phyloP scores from a whole-genome alignment of 331 rosid genomes.

The Pyracantha coccinea region DNA sequence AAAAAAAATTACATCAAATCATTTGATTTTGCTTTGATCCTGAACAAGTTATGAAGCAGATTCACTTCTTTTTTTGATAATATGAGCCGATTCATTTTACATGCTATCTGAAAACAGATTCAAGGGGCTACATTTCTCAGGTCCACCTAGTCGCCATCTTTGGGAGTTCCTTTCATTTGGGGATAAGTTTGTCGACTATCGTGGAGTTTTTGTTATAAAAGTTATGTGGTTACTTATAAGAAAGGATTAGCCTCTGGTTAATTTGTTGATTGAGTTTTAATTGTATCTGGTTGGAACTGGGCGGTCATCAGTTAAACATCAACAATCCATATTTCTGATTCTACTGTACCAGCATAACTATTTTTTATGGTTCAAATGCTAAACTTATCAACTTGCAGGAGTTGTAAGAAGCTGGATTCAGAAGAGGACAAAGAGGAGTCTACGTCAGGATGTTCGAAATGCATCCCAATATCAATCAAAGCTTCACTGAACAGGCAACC shows the following conservation, averaged over 20 bases:
- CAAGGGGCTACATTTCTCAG: not conserved
- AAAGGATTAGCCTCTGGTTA: not conserved
- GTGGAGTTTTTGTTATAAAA: not conserved
- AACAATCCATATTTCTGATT: not conserved
- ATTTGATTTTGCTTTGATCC: not conserved
- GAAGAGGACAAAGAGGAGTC: slow-evolving; percentile 42
- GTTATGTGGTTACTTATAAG: not conserved
- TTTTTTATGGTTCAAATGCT: not conserved
- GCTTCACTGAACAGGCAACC: slow-evolving; percentile 70
- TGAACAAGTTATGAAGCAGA: not conserved
- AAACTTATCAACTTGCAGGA: slow-evolving; percentile 33
- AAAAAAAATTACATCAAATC: not conserved
- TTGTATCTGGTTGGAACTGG: not conserved
- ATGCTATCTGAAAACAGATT: not conserved
- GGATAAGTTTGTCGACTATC: not conserved
- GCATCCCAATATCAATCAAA: slow-evolving; percentile 80
- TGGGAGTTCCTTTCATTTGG: not conserved
- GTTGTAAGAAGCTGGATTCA: slow-evolving; percentile 38
- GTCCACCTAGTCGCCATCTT: not conserved
- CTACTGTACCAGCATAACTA: not conserved
- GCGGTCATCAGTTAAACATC: not conserved
- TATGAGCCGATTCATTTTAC: not conserved
- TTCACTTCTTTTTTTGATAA: not conserved
- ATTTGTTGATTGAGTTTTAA: not conserved
- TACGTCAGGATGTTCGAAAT: slow-evolving; percentile 67